Evolutionary conservation across 1,284 basidiomycete species (phyloP), one percentile per base, ranked within the genome.

Genomic region (Pterula multifida): DNA sequence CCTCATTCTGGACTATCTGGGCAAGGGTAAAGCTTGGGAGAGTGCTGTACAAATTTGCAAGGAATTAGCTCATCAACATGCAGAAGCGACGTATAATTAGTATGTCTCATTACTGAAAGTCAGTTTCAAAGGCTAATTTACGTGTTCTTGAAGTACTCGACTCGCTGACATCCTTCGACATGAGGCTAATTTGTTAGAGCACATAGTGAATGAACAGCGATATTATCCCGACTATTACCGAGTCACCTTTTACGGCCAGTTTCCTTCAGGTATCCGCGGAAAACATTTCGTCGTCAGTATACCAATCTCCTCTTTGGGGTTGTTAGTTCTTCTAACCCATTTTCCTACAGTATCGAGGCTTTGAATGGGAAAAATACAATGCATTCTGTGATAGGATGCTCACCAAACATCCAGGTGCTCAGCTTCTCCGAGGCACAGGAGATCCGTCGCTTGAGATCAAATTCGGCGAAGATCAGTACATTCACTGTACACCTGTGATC

Each of bases 1-100:
- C 44, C 69, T 92, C 50, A 90, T 90, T 53, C 71, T 94, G 36
- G 90, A 93, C 62, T 91, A 91, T 59, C 76, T 93, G 90, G 90
- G 89, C 49, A 90, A 92, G 65, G 95, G 94, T 1, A 92, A 95
- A 61, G 93, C 95, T 2, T 98, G 92, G 80, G 95, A 98, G 66
- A 86, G 80, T 50, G 93, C 92, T 1, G 81, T 96, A 49, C 88
- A 91, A 54, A 87, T 98, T 50, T 96, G 91, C 68, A 89, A 90
- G 66, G 93, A 95, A 58, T 69, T 96, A 11, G 83, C 83, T 11
- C 75, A 72, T 53, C 90, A 95, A 60, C 92, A 96, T 65, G 76
- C 85, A 6, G 81, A 81, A 60, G 73, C 88, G 28, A 93, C 91
- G 1, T 96, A 89, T 68, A 88, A 94, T 63, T 93, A 96, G 86